These are phyloP conservation scores for Fomes fomentarius DNA, from an alignment of 1,284 basidiomycete species.

Conservation along the genomic window DNA sequence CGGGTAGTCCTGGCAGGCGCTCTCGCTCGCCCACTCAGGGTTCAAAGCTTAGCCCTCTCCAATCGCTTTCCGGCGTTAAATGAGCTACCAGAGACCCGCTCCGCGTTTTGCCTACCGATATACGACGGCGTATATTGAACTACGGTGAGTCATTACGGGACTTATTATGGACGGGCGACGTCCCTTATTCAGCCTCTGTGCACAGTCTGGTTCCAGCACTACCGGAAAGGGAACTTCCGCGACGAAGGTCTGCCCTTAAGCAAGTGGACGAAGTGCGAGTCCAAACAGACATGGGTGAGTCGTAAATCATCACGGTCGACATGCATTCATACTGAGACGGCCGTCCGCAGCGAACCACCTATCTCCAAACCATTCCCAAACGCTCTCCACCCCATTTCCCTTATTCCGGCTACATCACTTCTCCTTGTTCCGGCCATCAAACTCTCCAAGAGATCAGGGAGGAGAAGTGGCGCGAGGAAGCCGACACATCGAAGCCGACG, in stretches of 20 bases:
- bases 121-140: constrained; percentile 82
- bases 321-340: neutral
- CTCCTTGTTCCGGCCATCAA: constrained; percentile 60
- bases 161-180: too few species aligned
- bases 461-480: constrained; percentile 70
- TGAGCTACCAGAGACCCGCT: constrained; percentile 59
- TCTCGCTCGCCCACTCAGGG: constrained; percentile 64
- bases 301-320: neutral
- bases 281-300: constrained; percentile 82
- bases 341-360: constrained; percentile 65
- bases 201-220: constrained; percentile 89
- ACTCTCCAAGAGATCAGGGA: constrained; percentile 80
- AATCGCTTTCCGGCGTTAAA: constrained; percentile 32
- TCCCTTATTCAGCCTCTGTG: neutral
- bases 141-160: constrained; percentile 63
- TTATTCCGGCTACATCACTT: constrained; percentile 53
- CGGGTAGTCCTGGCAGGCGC: constrained; percentile 42
- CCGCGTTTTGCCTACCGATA: constrained; percentile 74
- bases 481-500: constrained; percentile 57
- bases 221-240: constrained; percentile 78
- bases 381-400: constrained; percentile 47
- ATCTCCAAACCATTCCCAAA: constrained; percentile 50
- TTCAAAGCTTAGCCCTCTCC: constrained; percentile 45
- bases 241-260: constrained; percentile 76
- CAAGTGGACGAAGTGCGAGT: constrained; percentile 86